Evolutionary conservation across 2,329 filamentous ascomycete species (phyloP).

Genomic region (Xylariaceae sp.): DNA sequence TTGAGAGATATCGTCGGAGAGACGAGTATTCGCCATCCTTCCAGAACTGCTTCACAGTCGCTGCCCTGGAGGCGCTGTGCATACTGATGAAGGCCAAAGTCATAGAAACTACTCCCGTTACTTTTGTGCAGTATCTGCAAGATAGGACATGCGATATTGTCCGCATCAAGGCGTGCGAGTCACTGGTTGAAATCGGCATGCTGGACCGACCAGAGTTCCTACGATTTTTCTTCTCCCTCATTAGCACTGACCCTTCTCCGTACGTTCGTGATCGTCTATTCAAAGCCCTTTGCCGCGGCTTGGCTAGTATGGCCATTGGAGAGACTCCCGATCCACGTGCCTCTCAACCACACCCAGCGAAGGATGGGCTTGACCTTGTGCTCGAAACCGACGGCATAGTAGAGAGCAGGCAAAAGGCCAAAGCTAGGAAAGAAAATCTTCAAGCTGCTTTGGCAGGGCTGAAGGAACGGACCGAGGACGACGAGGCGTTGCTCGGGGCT

Average conservation of each 20-base stretch:
- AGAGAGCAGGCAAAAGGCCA: conserved; percentile 42
- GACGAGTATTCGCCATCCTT: conserved; percentile 67
- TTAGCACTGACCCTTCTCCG: conserved; percentile 61
- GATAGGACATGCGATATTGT: conserved; percentile 61
- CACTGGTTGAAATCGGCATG: conserved; percentile 59
- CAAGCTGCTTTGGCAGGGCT: conserved; percentile 44
- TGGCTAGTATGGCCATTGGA: conserved; percentile 62
- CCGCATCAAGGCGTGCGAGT: conserved; percentile 63
- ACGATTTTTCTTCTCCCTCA: conserved; percentile 52
- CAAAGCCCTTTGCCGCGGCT: conserved; percentile 53
- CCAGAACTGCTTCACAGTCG: conserved; percentile 63
- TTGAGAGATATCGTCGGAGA: conserved; percentile 63
- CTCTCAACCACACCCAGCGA: conserved; percentile 22
- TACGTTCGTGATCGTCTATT: conserved; percentile 59
- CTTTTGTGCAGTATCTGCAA: conserved; percentile 62
- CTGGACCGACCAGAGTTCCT: conserved; percentile 54
- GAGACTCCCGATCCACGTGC: conserved; percentile 42
- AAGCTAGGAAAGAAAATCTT: conserved; percentile 46
- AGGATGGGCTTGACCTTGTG: conserved; percentile 44
- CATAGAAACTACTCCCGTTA: conserved; percentile 49
- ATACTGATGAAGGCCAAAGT: conserved; percentile 61
- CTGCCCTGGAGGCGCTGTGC: conserved; percentile 58
- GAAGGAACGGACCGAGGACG: conserved; percentile 44
- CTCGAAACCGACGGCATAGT: conserved; percentile 45
- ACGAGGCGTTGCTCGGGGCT: conserved; percentile 40